Evolutionary conservation across 192 early-diverging fungal genomes (phyloP).

Genomic region (Backusella psychrophila): DNA sequence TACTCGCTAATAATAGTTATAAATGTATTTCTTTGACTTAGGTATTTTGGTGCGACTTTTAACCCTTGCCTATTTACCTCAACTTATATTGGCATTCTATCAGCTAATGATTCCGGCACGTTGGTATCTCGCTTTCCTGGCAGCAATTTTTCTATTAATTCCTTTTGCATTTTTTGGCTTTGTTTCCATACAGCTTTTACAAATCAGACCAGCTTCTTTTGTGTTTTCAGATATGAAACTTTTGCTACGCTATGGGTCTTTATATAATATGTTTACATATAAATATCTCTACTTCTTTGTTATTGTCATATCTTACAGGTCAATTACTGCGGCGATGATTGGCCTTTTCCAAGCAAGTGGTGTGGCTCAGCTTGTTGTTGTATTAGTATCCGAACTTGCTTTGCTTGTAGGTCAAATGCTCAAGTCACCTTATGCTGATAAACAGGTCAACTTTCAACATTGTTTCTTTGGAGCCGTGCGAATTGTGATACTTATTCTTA

Average conservation of each 20-base stretch:
- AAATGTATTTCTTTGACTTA: slow-evolving; percentile 3
- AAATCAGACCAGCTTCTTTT: slow-evolving; percentile 26
- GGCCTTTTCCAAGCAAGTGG: slow-evolving; percentile 43
- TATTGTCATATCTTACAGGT: slow-evolving; percentile 19
- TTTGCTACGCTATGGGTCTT: slow-evolving; percentile 41
- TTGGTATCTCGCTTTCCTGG: slow-evolving; percentile 27
- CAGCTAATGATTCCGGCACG: slow-evolving; percentile 43
- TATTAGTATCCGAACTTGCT: slow-evolving; percentile 35
- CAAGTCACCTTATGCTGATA: slow-evolving; percentile 41
- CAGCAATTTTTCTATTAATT: slow-evolving; percentile 34
- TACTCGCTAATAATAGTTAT: neutral
- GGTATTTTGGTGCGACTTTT: slow-evolving; percentile 42
- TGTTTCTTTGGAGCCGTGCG: slow-evolving; percentile 30
- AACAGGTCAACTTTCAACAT: slow-evolving; percentile 38
- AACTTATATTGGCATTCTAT: slow-evolving; percentile 42
- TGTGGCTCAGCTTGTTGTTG: slow-evolving; percentile 41
- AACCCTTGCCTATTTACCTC: slow-evolving; percentile 39
- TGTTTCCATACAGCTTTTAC: slow-evolving; percentile 38
- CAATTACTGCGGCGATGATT: slow-evolving; percentile 36
- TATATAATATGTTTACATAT: slow-evolving; percentile 46
- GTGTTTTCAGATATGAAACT: slow-evolving; percentile 39
- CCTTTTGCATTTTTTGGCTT: slow-evolving; percentile 29
- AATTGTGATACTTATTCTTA: slow-evolving; percentile 36
- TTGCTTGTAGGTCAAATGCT: slow-evolving; percentile 40
- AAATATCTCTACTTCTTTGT: slow-evolving; percentile 24